Base-by-base conservation (phyloP, 352 stramenopile species). In the Phytophthora citrophthora region DNA sequence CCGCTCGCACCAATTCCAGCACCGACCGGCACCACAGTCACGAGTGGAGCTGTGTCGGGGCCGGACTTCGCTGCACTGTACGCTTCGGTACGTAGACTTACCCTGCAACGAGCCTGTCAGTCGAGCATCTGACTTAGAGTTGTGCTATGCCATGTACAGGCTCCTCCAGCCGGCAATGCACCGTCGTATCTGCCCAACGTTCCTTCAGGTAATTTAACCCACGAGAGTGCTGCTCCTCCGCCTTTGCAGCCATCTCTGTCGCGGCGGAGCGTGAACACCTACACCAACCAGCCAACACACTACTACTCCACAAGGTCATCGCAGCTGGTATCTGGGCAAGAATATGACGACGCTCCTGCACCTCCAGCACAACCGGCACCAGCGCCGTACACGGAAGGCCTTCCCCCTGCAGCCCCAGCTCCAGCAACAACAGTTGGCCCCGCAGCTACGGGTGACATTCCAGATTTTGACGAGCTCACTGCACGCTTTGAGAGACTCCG, bases 381-480 rank as follows among this genome's bases (percentile, higher is more conserved):
- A 48, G 23, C 58, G 24, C 41, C 18, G 16, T 66, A 63, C 26
- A 62, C 24, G 2, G 44, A 68, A 46, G 10, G 20, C n/a, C 57
- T 48, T 31, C 45, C 55, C 20, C 50, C 64, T 57, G 12, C 47
- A 41, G 31, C 54, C 49, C n/a, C 64, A 50, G 2, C 53, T 38
- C 44, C 60, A 13, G 23, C 61, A 13, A 43, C 47, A 27, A 26
- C 61, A 47, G 26, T 54, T 26, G 45, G 54, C 11, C 23, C 64
- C 43, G n/a, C 65, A 15, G 52, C 64, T 8, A 78, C 83, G 18
- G 86, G 77, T 5, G 50, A 39, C 8, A 71, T 93, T 4, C 86
- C 88, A 12, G 88, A 97, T 68, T 98, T 98, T 74, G 89, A 98
- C 53, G 91, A 98, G 65, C 86, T 99, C 52, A 96, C 93, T 2